Percentiles rank a stretch among this genome's conserved stretches.
phyloP scores from a whole-genome alignment of 345 rosid species.

The Hypericum perforatum region DNA sequence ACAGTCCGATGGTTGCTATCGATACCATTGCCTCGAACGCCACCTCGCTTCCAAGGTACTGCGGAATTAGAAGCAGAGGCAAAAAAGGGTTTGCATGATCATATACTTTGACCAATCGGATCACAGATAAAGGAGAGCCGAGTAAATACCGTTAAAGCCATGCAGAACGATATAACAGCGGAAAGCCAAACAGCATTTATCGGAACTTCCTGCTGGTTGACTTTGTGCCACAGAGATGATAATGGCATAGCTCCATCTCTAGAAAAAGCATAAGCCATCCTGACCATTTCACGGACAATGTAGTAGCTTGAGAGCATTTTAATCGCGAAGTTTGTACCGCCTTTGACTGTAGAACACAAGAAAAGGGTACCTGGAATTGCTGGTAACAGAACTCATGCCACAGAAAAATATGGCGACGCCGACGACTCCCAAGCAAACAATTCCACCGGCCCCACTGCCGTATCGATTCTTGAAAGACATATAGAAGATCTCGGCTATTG shows the following conservation, averaged over 20 bases:
- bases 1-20: constrained; percentile 86
- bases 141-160: constrained; percentile 75
- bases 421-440: constrained; percentile 73
- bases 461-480: constrained; percentile 73
- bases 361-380: constrained; percentile 68
- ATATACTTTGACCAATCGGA: background rate
- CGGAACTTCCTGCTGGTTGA: constrained; percentile 77
- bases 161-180: constrained; percentile 60
- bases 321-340: background rate
- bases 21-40: constrained; percentile 98
- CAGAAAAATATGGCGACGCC: constrained; percentile 93
- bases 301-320: background rate
- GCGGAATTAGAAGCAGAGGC: constrained; percentile 19
- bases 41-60: constrained; percentile 85
- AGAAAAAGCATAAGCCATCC: constrained; percentile 98
- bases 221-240: constrained; percentile 81
- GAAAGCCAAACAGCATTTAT: constrained; percentile 88
- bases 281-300: constrained; percentile 15
- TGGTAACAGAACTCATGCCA: constrained; percentile 94
- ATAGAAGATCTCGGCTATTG: constrained; percentile 84
- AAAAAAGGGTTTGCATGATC: background rate
- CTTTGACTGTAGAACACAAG: background rate
- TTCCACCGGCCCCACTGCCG: constrained; percentile 82
- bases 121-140: background rate
- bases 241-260: constrained; percentile 97